These are phyloP conservation scores for Echites panduratus DNA, from an alignment of 257 asterid genomes.

Conservation along the genomic window DNA sequence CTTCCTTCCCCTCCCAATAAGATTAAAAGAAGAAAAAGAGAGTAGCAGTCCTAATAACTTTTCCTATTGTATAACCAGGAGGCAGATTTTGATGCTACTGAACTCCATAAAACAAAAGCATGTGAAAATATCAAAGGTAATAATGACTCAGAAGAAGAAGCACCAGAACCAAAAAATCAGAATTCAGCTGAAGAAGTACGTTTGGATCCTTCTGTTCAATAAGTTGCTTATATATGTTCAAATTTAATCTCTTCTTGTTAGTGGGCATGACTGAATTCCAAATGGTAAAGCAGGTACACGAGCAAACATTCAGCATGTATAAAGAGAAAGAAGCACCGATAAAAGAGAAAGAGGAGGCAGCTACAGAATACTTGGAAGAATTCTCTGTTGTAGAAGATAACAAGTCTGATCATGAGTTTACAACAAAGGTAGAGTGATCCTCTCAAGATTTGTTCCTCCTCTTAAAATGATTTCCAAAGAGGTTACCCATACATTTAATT, in stretches of 20 bases:
- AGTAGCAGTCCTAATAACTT: too few species aligned
- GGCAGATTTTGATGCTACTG: too few species aligned
- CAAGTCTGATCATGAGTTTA: background rate
- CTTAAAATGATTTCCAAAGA: background rate
- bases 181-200: too few species aligned
- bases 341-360: background rate
- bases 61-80: too few species aligned
- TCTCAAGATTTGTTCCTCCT: background rate
- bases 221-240: background rate
- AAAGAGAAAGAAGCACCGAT: background rate
- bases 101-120: too few species aligned
- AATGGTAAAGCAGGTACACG: background rate
- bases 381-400: background rate
- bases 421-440: background rate
- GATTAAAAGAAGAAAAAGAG: too few species aligned
- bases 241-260: background rate
- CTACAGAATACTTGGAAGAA: background rate
- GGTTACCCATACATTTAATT: background rate
- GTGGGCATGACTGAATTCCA: background rate
- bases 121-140: too few species aligned
- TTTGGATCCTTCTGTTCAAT: background rate
- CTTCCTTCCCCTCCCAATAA: background rate
- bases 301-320: background rate
- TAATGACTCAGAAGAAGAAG: too few species aligned
- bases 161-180: too few species aligned